phyloP scores from a whole-genome alignment of 2,329 filamentous ascomycete genomes.

The Aureobasidium zeae region DNA sequence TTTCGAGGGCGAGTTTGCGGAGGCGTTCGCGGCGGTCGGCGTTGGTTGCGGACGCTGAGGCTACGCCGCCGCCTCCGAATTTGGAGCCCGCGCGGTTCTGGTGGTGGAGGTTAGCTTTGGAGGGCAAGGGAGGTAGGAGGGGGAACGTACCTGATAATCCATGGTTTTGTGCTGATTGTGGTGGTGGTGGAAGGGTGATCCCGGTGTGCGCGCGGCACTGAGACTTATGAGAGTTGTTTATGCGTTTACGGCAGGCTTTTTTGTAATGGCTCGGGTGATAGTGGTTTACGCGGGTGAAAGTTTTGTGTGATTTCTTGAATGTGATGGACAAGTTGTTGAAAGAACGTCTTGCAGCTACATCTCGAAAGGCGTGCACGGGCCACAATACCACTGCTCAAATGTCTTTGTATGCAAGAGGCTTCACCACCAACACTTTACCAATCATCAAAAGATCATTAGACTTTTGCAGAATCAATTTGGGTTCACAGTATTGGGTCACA shows the following conservation, averaged over 20 bases:
- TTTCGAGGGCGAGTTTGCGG: constrained; percentile 94
- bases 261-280: too few relatives aligned
- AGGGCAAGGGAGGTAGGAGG: not conserved
- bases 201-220: not conserved
- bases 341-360: too few relatives aligned
- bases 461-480: too few relatives aligned
- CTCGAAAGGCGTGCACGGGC: not conserved
- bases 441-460: too few relatives aligned
- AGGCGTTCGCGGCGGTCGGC: constrained; percentile 95
- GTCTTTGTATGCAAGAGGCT: too few relatives aligned
- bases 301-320: too few relatives aligned
- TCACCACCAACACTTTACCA: not conserved
- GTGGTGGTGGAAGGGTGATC: not conserved
- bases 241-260: too few relatives aligned
- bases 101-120: constrained; percentile 21
- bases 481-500: too few relatives aligned
- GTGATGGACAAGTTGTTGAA: too few relatives aligned
- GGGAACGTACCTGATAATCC: constrained; percentile 42
- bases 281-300: too few relatives aligned
- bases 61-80: constrained; percentile 94
- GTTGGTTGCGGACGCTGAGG: constrained; percentile 86
- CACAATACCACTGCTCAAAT: constrained; percentile 7
- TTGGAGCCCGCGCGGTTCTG: constrained; percentile 95
- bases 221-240: too few relatives aligned
- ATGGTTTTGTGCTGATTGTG: too few relatives aligned